phyloP scores from a whole-genome alignment of 1,284 basidiomycete species.

The Coriolopsis trogii region DNA sequence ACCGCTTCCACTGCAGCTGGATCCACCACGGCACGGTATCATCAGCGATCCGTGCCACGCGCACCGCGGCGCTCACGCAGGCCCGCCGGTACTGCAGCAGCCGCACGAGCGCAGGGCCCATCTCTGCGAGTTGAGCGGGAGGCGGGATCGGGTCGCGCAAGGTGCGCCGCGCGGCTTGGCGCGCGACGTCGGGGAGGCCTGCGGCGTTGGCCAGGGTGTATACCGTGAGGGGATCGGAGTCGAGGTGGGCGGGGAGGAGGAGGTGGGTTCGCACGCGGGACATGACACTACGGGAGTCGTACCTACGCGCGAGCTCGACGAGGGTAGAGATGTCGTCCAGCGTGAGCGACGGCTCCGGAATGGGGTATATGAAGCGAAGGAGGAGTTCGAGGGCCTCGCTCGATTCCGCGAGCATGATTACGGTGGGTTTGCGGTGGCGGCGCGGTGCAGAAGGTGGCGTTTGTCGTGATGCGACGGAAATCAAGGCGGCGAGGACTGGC shows the following conservation, averaged over 20 bases:
- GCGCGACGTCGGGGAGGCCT: conserved; percentile 9
- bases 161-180: conserved; percentile 12
- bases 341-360: conserved; percentile 10
- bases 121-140: conserved; percentile 5
- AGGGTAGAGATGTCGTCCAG: conserved; percentile 11
- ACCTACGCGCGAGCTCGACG: conserved; percentile 13
- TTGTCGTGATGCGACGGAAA: conserved; percentile 1
- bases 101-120: conserved; percentile 5
- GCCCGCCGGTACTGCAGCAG: conserved; percentile 9
- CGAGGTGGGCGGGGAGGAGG: conserved; percentile 27
- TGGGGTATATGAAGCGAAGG: conserved; percentile 20
- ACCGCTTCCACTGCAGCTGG: conserved; percentile 17
- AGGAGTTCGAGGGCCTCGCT: conserved; percentile 11
- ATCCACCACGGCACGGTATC: conserved; percentile 15
- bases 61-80: conserved; percentile 4
- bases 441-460: conserved; percentile 5
- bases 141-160: conserved; percentile 6
- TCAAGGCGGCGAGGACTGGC: conserved; percentile 15
- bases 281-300: conserved; percentile 7
- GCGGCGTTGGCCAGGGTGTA: conserved; percentile 36
- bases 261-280: conserved; percentile 10
- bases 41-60: conserved; percentile 5
- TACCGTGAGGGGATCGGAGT: conserved; percentile 35
- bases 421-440: conserved; percentile 1
- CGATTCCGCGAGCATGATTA: conserved; percentile 6